Percentiles rank a stretch among this genome's conserved stretches.
phyloP scores from a whole-genome alignment of 345 rosid genomes.

The Schrenkiella parvula region DNA sequence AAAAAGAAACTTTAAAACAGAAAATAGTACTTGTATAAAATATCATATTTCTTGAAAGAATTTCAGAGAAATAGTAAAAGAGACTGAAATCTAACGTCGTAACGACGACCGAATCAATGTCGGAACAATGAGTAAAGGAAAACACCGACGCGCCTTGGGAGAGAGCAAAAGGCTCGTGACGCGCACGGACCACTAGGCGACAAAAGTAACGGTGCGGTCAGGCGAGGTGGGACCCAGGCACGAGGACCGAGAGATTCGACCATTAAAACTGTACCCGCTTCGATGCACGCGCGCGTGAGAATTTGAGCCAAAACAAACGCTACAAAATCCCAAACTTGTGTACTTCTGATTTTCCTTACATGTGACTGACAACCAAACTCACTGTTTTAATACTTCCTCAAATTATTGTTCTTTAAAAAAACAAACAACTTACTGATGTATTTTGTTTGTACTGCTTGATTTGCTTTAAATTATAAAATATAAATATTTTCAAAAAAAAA shows the following conservation, averaged over 20 bases:
- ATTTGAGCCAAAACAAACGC: constrained; percentile 20
- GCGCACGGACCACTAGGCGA: constrained; percentile 34
- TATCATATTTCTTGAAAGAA: constrained; percentile 9
- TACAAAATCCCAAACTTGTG: constrained; percentile 6
- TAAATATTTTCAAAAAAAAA: too few relatives aligned
- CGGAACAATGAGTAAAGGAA: constrained; percentile 19
- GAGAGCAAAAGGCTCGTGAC: constrained; percentile 29
- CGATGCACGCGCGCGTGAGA: constrained; percentile 23
- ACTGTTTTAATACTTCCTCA: constrained; percentile 8
- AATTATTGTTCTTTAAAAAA: not conserved
- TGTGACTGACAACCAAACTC: constrained; percentile 28
- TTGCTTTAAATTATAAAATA: too few relatives aligned
- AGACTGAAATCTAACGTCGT: constrained; percentile 5
- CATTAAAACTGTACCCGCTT: constrained; percentile 21
- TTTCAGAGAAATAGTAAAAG: constrained; percentile 9
- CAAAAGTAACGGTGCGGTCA: constrained; percentile 36
- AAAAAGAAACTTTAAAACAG: not conserved
- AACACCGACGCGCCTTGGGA: constrained; percentile 30
- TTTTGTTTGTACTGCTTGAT: not conserved
- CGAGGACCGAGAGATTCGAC: constrained; percentile 30
- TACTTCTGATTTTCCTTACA: constrained; percentile 26
- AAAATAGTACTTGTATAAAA: not conserved
- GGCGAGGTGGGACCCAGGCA: constrained; percentile 18
- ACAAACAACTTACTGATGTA: too few relatives aligned
- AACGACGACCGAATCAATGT: constrained; percentile 34